Base-by-base conservation (phyloP, 176 grass and related monocot species). In the Raddia distichophylla region DNA sequence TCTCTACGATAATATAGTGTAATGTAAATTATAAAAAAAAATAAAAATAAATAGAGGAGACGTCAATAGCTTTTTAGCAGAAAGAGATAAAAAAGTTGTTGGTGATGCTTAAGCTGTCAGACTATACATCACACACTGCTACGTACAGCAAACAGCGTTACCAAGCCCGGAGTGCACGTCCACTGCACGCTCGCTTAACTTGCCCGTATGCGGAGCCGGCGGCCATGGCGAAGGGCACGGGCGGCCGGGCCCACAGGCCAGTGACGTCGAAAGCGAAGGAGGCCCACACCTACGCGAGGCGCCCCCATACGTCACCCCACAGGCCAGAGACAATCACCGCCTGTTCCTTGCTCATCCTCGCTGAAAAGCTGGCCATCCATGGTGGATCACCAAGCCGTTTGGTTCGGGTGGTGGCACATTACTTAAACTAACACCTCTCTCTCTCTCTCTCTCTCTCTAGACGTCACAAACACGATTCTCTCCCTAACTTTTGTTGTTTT, bases 341-440 rank as follows among this genome's bases (percentile, higher is more conserved):
- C 49, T 27, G 27, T 27, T 27, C 27, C 27, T 27, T 27, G 27
- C 27, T 27, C 44, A 53, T 45, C 20, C 48, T 49, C 16, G 44
- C 4, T 11, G n/a, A 53, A 37, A 59, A 56, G 43, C 1, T 34
- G 74, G 27, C 10, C 13, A 60, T 14, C 10, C 66, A 58, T 57
- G 59, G 72, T 18, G 48, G 58, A 77, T 66, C 60, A 34, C 42
- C 7, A 66, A 60, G 75, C 47, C 70, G 35, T 56, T 43, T 56
- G 42, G 35, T 49, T 43, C 47, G 42, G 49, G 77, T 64, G 79
- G 19, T 57, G 49, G 46, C 37, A 40, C 55, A 6, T 53, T 54
- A 53, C 75, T 12, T 75, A 89, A 68, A 68, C 67, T 51, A 83
- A 78, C 69, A 52, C 12, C 55, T 6, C 7, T 48, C 1, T 61